Percentiles rank a stretch among this genome's conserved stretches.
Evolutionary conservation across 768 basidiomycete species (phyloP).

Genomic region (Boletus pseudopeckii): DNA sequence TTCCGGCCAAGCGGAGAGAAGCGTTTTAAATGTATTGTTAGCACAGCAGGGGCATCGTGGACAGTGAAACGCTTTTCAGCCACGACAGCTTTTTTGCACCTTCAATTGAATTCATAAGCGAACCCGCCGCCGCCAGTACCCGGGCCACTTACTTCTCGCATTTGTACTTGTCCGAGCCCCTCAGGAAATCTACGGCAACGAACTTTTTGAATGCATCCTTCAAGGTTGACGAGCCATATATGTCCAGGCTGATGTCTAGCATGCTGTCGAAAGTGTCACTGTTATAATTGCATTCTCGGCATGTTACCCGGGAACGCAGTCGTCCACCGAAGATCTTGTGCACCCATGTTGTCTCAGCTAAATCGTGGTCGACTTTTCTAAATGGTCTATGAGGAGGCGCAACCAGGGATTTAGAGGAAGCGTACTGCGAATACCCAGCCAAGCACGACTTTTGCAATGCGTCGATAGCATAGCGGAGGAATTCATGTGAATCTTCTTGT

Average conservation of each 20-base stretch:
- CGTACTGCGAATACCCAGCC: constrained; percentile 67
- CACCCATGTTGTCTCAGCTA: constrained; percentile 89
- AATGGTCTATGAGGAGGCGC: constrained; percentile 10
- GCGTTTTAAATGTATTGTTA: constrained; percentile 93
- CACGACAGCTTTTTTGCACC: constrained; percentile 88
- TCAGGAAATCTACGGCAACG: constrained; percentile 75
- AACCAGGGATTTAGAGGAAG: constrained; percentile 7
- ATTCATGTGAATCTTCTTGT: constrained; percentile 98
- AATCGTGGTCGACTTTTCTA: constrained; percentile 66
- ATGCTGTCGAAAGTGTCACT: constrained; percentile 97
- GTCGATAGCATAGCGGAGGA: constrained; percentile 91
- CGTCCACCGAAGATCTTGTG: constrained; percentile 92
- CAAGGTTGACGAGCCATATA: constrained; percentile 58
- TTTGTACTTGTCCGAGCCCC: constrained; percentile 93
- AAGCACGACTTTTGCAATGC: constrained; percentile 84
- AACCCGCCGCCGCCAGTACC: background rate
- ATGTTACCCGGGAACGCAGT: constrained; percentile 87
- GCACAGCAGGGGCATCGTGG: constrained; percentile 79
- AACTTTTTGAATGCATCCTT: constrained; percentile 78
- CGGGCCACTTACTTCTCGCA: constrained; percentile 86
- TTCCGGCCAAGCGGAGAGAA: constrained; percentile 91
- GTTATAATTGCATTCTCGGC: constrained; percentile 74
- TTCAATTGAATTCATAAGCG: constrained; percentile 30
- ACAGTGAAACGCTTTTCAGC: constrained; percentile 91
- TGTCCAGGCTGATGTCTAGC: constrained; percentile 91